Evolutionary conservation across 2,329 filamentous ascomycete species (phyloP), one percentile per base, ranked within the genome.

Genomic region (Monosporascus sp.): DNA sequence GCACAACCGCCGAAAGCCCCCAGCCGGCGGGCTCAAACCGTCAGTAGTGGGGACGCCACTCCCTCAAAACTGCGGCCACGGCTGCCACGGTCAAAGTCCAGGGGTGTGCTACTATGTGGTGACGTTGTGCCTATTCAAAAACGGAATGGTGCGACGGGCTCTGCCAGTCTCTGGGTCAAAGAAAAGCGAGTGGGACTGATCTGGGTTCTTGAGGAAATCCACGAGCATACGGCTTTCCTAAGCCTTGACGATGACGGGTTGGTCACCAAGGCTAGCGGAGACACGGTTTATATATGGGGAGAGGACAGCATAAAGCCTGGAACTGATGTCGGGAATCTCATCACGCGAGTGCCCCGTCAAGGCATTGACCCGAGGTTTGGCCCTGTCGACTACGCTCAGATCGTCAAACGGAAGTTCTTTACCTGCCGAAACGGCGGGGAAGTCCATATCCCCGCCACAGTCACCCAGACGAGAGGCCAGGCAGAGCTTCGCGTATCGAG

Each of bases 41-140:
- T 84, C 2, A 80, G 84, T 62, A 80, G 76, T 53, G 80, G 79
- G 37, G 79, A 83, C 56, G 71, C 76, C 6, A 79, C 72, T 45
- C 76, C 78, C 5, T 74, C 78, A 43, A 84, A 85, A 67, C 74
- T 84, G 51, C 69, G 78, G n/a, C 66, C 65, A 11, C 69, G 75
- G 60, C 69, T 78, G 17, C 66, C 65, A 14, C 69, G 75, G 60
- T 87, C 82, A 63, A 91, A 89, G 59, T 95, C 91, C 24, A 81
- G 91, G 62, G 93, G 93, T 3, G 94, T 99, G 26, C 72, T 99
- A 50, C 79, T 99, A 1, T 99, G 94, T 62, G 94, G 94, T 44
- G 94, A 99, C 68, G 93, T 99, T n/a, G 91, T 99, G 18, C 94
- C 94, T 0, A 99, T 99, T 55, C 89, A 92, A 68, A 99, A 97